phyloP scores from a whole-genome alignment of 345 rosid genomes.

The Adansonia digitata region DNA sequence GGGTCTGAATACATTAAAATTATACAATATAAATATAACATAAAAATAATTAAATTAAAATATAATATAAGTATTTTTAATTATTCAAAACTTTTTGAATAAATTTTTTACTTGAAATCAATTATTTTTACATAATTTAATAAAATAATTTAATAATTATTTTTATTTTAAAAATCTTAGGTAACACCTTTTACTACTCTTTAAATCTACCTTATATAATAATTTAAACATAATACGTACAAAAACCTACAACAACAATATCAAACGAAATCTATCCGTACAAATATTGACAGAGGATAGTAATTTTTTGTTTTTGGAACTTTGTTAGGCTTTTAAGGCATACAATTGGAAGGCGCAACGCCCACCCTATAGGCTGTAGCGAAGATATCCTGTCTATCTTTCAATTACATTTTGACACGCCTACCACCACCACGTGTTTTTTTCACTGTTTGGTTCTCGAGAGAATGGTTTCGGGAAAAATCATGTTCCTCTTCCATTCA shows the following conservation, averaged over 20 bases:
- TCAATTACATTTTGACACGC: not conserved
- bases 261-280: not conserved
- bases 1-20: no score
- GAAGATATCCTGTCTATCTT: not conserved
- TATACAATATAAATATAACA: no score
- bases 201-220: no score
- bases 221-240: no score
- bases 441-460: slow-evolving; percentile 2
- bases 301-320: not conserved
- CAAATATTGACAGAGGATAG: not conserved
- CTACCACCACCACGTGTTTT: not conserved
- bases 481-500: not conserved
- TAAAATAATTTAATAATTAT: no score
- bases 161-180: no score
- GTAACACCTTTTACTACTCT: no score
- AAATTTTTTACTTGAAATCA: no score
- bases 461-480: not conserved
- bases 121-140: no score
- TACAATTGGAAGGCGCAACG: not conserved
- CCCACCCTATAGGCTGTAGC: not conserved
- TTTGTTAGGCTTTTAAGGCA: slow-evolving; percentile 1
- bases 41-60: no score
- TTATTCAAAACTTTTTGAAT: no score
- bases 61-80: no score
- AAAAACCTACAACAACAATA: not conserved